A percentile compares a stretch with the other conserved stretches of the same genome.
Evolutionary conservation across 2,329 filamentous ascomycete genomes (phyloP).

Genomic region (Botrytis elliptica): DNA sequence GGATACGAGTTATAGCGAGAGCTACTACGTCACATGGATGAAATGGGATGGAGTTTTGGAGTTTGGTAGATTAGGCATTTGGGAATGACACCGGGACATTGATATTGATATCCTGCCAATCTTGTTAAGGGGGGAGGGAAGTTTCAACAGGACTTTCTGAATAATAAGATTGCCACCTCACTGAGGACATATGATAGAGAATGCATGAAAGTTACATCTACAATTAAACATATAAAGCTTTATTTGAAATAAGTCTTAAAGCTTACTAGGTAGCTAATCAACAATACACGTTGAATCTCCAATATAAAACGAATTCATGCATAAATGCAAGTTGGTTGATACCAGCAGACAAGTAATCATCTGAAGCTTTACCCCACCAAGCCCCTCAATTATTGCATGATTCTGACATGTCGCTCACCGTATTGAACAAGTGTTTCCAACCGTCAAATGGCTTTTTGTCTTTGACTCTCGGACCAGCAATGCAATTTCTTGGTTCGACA

Average conservation of each 20-base stretch:
- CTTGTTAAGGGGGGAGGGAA: not conserved
- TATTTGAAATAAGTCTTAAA: not conserved
- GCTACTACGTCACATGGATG: not conserved
- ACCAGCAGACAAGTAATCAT: not conserved
- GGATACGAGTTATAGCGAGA: not conserved
- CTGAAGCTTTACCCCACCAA: slow-evolving; percentile 13
- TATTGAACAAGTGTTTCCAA: slow-evolving; percentile 20
- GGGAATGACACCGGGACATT: not conserved
- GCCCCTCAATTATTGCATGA: slow-evolving; percentile 19
- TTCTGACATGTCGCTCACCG: not conserved
- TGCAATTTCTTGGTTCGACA: not conserved
- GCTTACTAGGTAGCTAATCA: not conserved
- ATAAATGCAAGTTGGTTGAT: slow-evolving; percentile 1
- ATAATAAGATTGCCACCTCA: not conserved
- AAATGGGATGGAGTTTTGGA: slow-evolving; percentile 17
- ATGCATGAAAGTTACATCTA: not conserved
- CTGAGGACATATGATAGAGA: not conserved
- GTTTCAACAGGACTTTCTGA: not conserved
- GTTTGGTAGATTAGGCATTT: slow-evolving; percentile 10
- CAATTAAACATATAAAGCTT: not conserved
- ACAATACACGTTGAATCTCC: slow-evolving; percentile 8
- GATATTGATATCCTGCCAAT: slow-evolving; percentile 4
- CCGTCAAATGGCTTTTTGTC: not conserved
- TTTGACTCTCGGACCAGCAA: slow-evolving; percentile 7
- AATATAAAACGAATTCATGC: slow-evolving; percentile 14